Conservation (phyloP, 176 grass and related monocot species). For the Poa pratensis region DNA sequence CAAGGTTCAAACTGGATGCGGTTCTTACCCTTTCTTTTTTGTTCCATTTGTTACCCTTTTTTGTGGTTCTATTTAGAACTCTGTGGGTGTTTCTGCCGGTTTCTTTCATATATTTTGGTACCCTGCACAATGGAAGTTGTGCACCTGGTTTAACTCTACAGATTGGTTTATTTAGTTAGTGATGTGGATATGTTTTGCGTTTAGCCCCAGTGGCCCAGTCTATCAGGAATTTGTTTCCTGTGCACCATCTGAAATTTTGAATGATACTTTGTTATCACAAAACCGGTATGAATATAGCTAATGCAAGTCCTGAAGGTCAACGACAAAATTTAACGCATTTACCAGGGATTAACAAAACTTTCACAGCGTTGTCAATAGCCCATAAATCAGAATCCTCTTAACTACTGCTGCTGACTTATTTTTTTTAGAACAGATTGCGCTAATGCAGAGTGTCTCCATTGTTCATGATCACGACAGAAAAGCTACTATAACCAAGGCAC, state of each 20-base stretch:
- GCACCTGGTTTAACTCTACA: not conserved
- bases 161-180: not conserved
- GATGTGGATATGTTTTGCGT: not conserved
- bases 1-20: not conserved
- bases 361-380: not conserved
- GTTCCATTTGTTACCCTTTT: not conserved
- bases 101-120: slow-evolving; percentile 25
- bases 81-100: too few relatives aligned
- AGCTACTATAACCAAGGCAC: not conserved
- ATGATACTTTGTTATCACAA: not conserved
- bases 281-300: not conserved
- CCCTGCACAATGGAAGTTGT: not conserved
- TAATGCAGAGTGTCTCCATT: not conserved
- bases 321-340: not conserved
- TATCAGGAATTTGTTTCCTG: not conserved
- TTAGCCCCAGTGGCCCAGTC: not conserved
- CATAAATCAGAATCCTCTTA: not conserved
- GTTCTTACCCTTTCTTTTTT: not conserved
- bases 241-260: not conserved
- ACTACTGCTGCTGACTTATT: not conserved
- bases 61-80: slow-evolving; percentile 25
- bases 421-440: not conserved
- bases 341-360: not conserved
- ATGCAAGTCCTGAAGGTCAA: not conserved
- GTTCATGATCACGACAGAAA: not conserved